Percentiles rank a stretch among this genome's conserved stretches.
These are phyloP conservation scores for Elsinoe perseae DNA, from an alignment of 2,329 filamentous ascomycete species.

Conservation along the genomic window DNA sequence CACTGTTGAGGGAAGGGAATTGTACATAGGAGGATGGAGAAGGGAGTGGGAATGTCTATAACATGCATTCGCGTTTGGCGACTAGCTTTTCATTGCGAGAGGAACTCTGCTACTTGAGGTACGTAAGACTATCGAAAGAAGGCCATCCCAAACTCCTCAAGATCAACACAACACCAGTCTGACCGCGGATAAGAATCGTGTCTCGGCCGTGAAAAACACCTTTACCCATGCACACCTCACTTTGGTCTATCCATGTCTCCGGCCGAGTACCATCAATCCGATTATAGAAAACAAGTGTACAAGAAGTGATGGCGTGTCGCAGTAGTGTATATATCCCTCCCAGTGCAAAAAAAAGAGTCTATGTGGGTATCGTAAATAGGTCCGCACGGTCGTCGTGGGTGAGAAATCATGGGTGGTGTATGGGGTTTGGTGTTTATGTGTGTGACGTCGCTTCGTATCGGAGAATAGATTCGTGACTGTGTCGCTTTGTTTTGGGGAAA, in stretches of 20 bases:
- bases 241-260: neutral
- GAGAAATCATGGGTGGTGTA: neutral
- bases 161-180: neutral
- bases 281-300: slow-evolving; percentile 3
- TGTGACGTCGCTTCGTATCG: neutral
- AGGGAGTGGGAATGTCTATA: neutral
- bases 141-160: neutral
- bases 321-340: slow-evolving; percentile 6
- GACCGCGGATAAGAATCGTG: neutral
- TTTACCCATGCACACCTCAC: neutral
- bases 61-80: neutral
- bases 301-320: neutral
- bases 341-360: slow-evolving; percentile 10
- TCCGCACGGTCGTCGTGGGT: neutral
- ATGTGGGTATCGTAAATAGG: slow-evolving; percentile 14
- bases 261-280: neutral
- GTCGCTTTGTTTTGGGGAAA: neutral
- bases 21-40: neutral
- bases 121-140: neutral
- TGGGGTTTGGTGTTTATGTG: neutral
- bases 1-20: neutral
- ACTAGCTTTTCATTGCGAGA: neutral
- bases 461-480: neutral
- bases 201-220: neutral
- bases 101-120: neutral